phyloP scores from a whole-genome alignment of 768 basidiomycete species.

The Psilocybe tampanensis region DNA sequence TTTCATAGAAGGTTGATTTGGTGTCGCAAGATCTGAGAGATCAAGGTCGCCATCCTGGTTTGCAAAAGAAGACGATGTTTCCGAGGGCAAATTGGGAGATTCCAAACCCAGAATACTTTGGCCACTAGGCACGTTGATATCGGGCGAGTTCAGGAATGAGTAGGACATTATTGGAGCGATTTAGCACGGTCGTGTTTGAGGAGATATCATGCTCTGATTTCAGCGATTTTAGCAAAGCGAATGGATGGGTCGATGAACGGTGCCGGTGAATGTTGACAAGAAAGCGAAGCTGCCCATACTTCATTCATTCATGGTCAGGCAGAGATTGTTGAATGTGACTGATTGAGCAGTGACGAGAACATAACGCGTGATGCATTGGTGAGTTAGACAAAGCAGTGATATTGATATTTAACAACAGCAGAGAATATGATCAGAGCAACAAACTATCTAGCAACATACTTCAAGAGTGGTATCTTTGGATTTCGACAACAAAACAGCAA shows the following conservation, averaged over 20 bases:
- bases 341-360: no score
- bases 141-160: conserved; percentile 5
- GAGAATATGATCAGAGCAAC: no score
- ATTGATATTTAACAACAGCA: no score
- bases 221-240: neutral
- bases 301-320: no score
- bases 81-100: conserved; percentile 4
- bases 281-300: neutral
- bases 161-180: neutral
- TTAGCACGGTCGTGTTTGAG: neutral
- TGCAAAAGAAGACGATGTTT: neutral
- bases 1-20: conserved; percentile 27
- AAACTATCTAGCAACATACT: no score
- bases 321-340: no score
- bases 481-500: no score
- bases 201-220: neutral
- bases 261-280: neutral
- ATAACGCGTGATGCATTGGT: no score
- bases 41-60: neutral
- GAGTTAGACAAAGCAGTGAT: no score
- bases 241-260: neutral
- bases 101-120: conserved; percentile 6
- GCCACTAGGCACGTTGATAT: conserved; percentile 7
- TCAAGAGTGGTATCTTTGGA: no score
- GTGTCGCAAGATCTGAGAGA: conserved; percentile 32